Base-by-base conservation (phyloP, 2,329 filamentous ascomycete genomes). In the Beauveria sp. region DNA sequence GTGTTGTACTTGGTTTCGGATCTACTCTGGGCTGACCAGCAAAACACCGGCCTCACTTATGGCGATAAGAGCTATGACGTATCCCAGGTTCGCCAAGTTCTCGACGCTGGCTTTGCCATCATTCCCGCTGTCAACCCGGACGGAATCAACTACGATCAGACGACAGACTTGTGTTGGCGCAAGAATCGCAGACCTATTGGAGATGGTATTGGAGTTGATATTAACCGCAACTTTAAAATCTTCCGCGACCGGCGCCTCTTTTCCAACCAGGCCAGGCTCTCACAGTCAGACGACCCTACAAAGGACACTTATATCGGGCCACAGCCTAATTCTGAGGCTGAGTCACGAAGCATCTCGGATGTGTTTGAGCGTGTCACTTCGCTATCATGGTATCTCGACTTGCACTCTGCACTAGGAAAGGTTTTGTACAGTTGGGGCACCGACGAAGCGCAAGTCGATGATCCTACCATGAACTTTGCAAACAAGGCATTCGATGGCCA, bases 161-260 rank as follows among this genome's bases (percentile, higher is more conserved):
- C 72, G n/a, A 77, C 74, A 31, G 73, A 78, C 66, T 71, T 71
- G 38, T 82, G 80, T 73, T 83, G 81, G 81, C 77, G 81, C 65
- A 83, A 83, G 74, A 84, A 84, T 69, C 78, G 81, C 43, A 83
- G 82, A 69, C 73, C 79, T 0, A 69, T 68, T 20, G 73, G 70
- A 24, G 71, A 63, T 26, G 71, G 71, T 6, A 62, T 79, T 38
- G 80, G 80, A 14, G 73, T 83, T 31, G 81, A 84, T 65, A 72
- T 83, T 53, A 83, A 83, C 70, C 76, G 81, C 56, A 84, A 84
- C 73, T 83, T 83, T 65, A 80, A 83, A 69, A 81, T 83, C 70
- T 69, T 83, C 6, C 85, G 82, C 79, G 77, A 85, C 71, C 80
- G 78, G 0, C 67, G 66, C 6, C 80, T 78, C 34, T 70, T 74